Evolutionary conservation across 768 basidiomycete genomes (phyloP).

Genomic region (Lentinus brumalis): DNA sequence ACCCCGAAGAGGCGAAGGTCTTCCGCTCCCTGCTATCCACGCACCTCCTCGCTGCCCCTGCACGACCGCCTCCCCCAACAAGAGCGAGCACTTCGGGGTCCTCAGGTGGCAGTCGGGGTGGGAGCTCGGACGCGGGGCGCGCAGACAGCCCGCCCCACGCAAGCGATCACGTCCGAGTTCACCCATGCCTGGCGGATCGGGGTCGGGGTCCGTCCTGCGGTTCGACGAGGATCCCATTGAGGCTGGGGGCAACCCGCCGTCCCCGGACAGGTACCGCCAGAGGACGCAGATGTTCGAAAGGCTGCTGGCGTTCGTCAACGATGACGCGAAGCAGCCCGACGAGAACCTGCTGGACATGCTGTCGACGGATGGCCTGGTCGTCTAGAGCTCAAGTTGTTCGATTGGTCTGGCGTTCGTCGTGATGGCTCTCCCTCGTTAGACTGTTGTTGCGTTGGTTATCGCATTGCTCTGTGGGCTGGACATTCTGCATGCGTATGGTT

Average conservation of each 20-base stretch:
- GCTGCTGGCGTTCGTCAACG: constrained; percentile 62
- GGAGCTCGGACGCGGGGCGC: constrained; percentile 28
- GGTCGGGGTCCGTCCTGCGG: constrained; percentile 5
- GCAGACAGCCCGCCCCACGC: constrained; percentile 17
- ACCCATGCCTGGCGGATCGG: not conserved
- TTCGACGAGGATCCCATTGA: constrained; percentile 32
- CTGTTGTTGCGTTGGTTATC: too few relatives aligned
- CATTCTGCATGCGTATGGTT: too few relatives aligned
- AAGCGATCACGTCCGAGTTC: constrained; percentile 45
- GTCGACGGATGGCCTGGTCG: constrained; percentile 32
- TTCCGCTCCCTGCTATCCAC: constrained; percentile 66
- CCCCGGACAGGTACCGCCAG: constrained; percentile 57
- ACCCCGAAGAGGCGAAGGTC: constrained; percentile 57
- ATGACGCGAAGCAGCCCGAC: constrained; percentile 66
- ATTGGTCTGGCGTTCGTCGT: too few relatives aligned
- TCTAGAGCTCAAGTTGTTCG: not conserved
- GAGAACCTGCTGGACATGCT: constrained; percentile 66
- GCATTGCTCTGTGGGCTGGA: too few relatives aligned
- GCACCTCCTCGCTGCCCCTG: constrained; percentile 50
- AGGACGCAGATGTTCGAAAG: constrained; percentile 71
- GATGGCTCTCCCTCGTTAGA: too few relatives aligned
- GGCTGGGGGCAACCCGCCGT: constrained; percentile 30
- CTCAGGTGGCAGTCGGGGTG: constrained; percentile 3
- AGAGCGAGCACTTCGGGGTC: not conserved
- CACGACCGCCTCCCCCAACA: not conserved